These are phyloP conservation scores for Spiromastix sp. DNA, from an alignment of 2,329 filamentous ascomycete species.

Conservation along the genomic window DNA sequence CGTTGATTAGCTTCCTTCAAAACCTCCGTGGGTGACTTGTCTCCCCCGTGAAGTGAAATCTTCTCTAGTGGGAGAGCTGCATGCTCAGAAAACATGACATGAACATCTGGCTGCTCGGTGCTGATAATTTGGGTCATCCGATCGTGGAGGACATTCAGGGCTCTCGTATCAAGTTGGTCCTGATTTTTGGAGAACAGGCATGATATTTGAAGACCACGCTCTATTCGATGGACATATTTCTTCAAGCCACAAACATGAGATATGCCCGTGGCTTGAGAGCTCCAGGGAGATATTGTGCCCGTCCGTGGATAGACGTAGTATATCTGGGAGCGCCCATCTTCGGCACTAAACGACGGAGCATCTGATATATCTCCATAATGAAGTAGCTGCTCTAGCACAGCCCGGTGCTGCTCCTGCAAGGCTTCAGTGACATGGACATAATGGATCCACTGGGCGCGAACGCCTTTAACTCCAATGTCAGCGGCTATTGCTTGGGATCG, in stretches of 20 bases:
- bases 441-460: slow-evolving; percentile 45
- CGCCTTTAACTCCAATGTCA: slow-evolving; percentile 32
- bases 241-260: slow-evolving; percentile 81
- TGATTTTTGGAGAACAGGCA: slow-evolving; percentile 49
- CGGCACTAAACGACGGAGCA: slow-evolving; percentile 31
- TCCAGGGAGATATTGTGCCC: slow-evolving; percentile 86
- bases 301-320: slow-evolving; percentile 72
- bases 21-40: slow-evolving; percentile 55
- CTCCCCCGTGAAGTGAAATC: slow-evolving; percentile 61
- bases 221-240: slow-evolving; percentile 63
- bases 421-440: slow-evolving; percentile 52
- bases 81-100: slow-evolving; percentile 67
- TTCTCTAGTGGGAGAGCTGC: slow-evolving; percentile 57
- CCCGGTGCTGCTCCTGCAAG: slow-evolving; percentile 37
- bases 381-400: slow-evolving; percentile 48
- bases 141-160: slow-evolving; percentile 63
- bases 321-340: slow-evolving; percentile 43
- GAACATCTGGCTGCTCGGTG: slow-evolving; percentile 55
- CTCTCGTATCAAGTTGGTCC: slow-evolving; percentile 48
- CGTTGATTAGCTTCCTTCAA: slow-evolving; percentile 75
- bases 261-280: slow-evolving; percentile 89
- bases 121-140: slow-evolving; percentile 88
- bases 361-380: slow-evolving; percentile 49
- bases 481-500: slow-evolving; percentile 33
- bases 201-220: slow-evolving; percentile 72